phyloP scores from a whole-genome alignment of 2,329 filamentous ascomycete genomes.

The Mycosphaerelloides madeirae region DNA sequence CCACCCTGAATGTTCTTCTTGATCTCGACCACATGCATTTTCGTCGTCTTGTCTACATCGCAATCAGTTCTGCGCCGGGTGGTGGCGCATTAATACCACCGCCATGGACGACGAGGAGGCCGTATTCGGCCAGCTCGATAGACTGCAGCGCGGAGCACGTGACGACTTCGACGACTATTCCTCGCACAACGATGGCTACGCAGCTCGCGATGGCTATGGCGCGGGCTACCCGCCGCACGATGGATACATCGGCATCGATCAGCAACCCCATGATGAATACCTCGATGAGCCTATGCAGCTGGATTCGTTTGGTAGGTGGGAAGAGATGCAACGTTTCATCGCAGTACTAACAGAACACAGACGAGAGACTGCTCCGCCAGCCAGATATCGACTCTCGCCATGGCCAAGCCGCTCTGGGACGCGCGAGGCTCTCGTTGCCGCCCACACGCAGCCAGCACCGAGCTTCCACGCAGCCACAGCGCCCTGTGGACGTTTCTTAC shows the following conservation, averaged over 20 bases:
- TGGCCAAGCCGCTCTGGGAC: constrained; percentile 32
- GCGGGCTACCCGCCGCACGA: constrained; percentile 10
- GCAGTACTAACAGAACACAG: constrained; percentile 25
- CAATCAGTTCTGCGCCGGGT: not conserved
- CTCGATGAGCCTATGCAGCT: constrained; percentile 25
- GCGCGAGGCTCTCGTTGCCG: constrained; percentile 36
- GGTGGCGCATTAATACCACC: not conserved
- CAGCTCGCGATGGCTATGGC: constrained; percentile 9
- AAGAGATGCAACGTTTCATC: too few relatives aligned
- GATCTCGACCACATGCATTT: too few relatives aligned
- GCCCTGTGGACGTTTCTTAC: constrained; percentile 1
- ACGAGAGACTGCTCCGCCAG: constrained; percentile 32
- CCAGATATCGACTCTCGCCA: constrained; percentile 31
- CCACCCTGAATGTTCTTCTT: not conserved
- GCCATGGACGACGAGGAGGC: constrained; percentile 18
- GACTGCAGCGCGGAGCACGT: constrained; percentile 21
- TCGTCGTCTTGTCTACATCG: not conserved
- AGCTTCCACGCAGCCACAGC: not conserved
- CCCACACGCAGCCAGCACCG: constrained; percentile 3
- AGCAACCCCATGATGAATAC: constrained; percentile 7
- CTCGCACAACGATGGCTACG: constrained; percentile 5
- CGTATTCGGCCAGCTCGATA: constrained; percentile 28
- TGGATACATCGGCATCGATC: constrained; percentile 1
- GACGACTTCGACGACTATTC: constrained; percentile 3
- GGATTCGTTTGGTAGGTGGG: constrained; percentile 47